phyloP scores from a whole-genome alignment of 108 stramenopile genomes.

The Cyclostephanos tholiformis region DNA sequence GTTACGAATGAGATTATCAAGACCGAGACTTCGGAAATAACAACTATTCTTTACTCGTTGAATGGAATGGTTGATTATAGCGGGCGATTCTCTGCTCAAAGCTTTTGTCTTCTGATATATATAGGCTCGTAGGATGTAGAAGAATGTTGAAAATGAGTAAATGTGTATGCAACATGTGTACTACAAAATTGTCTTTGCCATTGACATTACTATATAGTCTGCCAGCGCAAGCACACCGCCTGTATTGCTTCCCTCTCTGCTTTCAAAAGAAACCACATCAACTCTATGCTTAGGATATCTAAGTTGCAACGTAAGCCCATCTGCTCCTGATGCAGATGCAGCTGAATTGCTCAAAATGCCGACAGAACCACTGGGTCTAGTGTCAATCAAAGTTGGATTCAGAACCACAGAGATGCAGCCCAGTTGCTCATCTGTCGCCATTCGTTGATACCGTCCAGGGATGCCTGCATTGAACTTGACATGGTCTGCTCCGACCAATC shows the following conservation, averaged over 20 bases:
- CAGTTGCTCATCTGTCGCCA: conserved; percentile 32
- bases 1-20: conserved; percentile 5
- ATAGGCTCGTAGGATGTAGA: too few relatives aligned
- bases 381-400: conserved; percentile 77
- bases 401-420: conserved; percentile 62
- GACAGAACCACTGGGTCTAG: conserved; percentile 61
- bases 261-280: conserved; percentile 42
- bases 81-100: too few relatives aligned
- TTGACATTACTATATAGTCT: conserved; percentile 58
- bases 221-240: conserved; percentile 70
- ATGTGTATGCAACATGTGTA: neutral
- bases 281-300: conserved; percentile 74
- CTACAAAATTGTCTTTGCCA: neutral
- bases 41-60: too few relatives aligned
- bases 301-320: conserved; percentile 61
- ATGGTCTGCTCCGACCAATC: conserved; percentile 78
- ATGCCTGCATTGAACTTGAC: conserved; percentile 77
- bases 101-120: too few relatives aligned
- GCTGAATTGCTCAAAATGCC: conserved; percentile 33
- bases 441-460: conserved; percentile 62
- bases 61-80: too few relatives aligned
- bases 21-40: too few relatives aligned
- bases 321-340: conserved; percentile 44
- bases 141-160: neutral
- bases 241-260: conserved; percentile 43